A percentile compares a stretch with the other conserved stretches of the same genome.
Evolutionary conservation across 148 eudicot genomes (phyloP).

Genomic region (Rhododendron henanense): DNA sequence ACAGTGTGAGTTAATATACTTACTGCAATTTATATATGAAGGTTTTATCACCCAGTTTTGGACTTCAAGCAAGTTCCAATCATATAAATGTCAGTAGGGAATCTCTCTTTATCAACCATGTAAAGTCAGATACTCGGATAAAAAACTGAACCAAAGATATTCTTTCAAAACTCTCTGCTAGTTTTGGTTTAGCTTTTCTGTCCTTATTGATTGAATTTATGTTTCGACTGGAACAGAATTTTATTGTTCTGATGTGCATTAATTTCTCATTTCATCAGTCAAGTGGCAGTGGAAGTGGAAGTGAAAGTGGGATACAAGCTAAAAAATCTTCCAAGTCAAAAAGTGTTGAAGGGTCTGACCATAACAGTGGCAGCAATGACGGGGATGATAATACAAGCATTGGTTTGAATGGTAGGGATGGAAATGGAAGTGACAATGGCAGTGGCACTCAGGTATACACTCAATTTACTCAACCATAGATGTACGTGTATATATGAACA

Average conservation of each 20-base stretch:
- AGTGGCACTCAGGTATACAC: slow-evolving; percentile 69
- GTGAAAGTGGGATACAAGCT: slow-evolving; percentile 55
- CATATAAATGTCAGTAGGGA: not conserved
- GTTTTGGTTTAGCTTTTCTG: slow-evolving; percentile 6
- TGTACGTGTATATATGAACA: not conserved
- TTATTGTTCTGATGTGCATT: slow-evolving; percentile 6
- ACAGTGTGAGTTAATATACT: slow-evolving; percentile 48
- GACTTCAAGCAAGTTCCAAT: not conserved
- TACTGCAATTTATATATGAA: slow-evolving; percentile 6
- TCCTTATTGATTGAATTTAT: not conserved
- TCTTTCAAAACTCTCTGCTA: not conserved
- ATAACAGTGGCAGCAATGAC: slow-evolving; percentile 41
- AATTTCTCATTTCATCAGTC: slow-evolving; percentile 32
- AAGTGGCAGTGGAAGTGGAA: slow-evolving; percentile 61
- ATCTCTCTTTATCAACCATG: not conserved
- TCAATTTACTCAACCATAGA: not conserved
- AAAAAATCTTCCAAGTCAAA: slow-evolving; percentile 40
- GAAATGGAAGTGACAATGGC: slow-evolving; percentile 82
- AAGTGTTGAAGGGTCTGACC: slow-evolving; percentile 45
- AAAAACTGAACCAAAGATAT: not conserved
- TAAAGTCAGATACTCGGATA: not conserved
- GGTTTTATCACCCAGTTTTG: not conserved
- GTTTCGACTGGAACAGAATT: not conserved
- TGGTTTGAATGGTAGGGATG: slow-evolving; percentile 41
- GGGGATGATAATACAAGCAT: slow-evolving; percentile 48